Evolutionary conservation across 2,329 filamentous ascomycete genomes (phyloP).

Genomic region (Fusarium continuum): DNA sequence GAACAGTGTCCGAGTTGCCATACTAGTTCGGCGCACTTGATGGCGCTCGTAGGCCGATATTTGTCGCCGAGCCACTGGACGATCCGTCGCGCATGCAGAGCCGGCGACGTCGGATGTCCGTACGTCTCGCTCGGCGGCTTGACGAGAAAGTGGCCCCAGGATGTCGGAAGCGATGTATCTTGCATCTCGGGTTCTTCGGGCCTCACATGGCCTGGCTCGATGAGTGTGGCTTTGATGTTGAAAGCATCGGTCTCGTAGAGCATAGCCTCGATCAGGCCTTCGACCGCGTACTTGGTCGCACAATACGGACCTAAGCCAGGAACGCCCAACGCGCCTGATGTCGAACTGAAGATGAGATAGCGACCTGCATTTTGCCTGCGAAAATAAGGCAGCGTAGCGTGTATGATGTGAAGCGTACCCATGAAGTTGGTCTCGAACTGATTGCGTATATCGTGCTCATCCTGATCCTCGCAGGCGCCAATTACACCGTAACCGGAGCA

Average conservation of each 20-base stretch:
- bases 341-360: slow-evolving; percentile 95
- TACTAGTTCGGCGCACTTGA: slow-evolving; percentile 91
- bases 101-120: slow-evolving; percentile 77
- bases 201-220: slow-evolving; percentile 88
- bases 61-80: slow-evolving; percentile 93
- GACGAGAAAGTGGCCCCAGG: slow-evolving; percentile 92
- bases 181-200: slow-evolving; percentile 77
- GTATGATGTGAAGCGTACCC: slow-evolving; percentile 92
- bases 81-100: slow-evolving; percentile 88
- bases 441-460: slow-evolving; percentile 91
- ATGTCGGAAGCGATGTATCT: slow-evolving; percentile 67
- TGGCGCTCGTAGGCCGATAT: slow-evolving; percentile 84
- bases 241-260: slow-evolving; percentile 92
- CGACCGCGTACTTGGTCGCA: slow-evolving; percentile 96
- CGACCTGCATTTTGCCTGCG: slow-evolving; percentile 77
- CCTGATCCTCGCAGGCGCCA: slow-evolving; percentile 94
- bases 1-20: slow-evolving; percentile 96
- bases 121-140: slow-evolving; percentile 88
- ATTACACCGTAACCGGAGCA: slow-evolving; percentile 97
- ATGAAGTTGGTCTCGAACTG: slow-evolving; percentile 99
- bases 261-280: slow-evolving; percentile 95
- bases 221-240: slow-evolving; percentile 92
- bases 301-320: slow-evolving; percentile 94
- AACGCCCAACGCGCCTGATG: slow-evolving; percentile 89
- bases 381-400: slow-evolving; percentile 87